Evolutionary conservation across 495 filamentous ascomycete genomes (phyloP).

Genomic region (Daldinia caldariorum): DNA sequence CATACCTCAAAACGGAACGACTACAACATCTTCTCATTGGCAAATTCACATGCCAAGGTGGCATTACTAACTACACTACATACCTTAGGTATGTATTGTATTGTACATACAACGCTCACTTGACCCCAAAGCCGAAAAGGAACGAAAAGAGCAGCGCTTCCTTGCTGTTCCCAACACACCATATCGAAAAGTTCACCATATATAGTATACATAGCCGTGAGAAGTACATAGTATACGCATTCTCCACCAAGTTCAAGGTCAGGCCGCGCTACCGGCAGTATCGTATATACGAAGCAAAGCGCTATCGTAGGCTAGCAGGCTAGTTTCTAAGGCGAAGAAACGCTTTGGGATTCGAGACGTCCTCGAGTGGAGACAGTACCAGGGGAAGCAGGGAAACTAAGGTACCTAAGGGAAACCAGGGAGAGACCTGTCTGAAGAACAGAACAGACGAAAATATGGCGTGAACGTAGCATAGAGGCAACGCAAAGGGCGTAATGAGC

Average conservation of each 20-base stretch:
- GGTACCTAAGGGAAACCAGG: not conserved
- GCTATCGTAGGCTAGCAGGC: constrained; percentile 4
- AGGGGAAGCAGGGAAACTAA: not conserved
- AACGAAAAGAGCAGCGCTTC: not conserved
- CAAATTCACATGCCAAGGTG: constrained; percentile 21
- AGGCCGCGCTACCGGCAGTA: constrained; percentile 1
- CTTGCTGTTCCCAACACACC: constrained; percentile 8
- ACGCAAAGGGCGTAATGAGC: constrained; percentile 29
- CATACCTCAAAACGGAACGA: not conserved
- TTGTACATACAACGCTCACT: constrained; percentile 13
- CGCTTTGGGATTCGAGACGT: constrained; percentile 15
- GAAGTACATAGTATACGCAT: constrained; percentile 1
- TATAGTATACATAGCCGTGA: not conserved
- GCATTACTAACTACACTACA: constrained; percentile 12
- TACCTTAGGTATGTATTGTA: not conserved
- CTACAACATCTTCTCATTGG: constrained; percentile 14
- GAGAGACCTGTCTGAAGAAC: not conserved
- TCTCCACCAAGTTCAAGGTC: constrained; percentile 10
- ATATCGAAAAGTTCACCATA: constrained; percentile 6
- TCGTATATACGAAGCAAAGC: constrained; percentile 1
- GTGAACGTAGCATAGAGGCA: constrained; percentile 39
- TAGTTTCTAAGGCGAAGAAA: constrained; percentile 17
- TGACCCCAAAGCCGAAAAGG: constrained; percentile 10
- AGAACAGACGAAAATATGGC: constrained; percentile 10
- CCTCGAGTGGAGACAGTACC: constrained; percentile 8